A percentile compares a stretch with the other conserved stretches of the same genome.
Conservation (phyloP, 1,139 yeast species). For the Blastobotrys serpentis region DNA sequence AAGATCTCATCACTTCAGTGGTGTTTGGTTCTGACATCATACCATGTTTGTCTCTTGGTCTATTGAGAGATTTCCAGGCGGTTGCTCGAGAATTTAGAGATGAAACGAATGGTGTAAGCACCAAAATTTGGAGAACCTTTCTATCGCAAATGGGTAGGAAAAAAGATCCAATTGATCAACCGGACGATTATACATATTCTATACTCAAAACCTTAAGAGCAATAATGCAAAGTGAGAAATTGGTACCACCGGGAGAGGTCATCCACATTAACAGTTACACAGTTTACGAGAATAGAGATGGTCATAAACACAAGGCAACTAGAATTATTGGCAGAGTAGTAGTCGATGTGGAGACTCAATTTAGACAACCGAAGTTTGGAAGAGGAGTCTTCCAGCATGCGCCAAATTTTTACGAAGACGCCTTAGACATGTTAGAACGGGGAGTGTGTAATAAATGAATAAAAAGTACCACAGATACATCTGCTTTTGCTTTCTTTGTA, state of each 20-base stretch:
- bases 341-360: slow-evolving; percentile 36
- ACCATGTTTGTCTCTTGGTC: slow-evolving; percentile 39
- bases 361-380: slow-evolving; percentile 39
- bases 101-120: slow-evolving; percentile 33
- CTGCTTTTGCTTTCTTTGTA: too few species aligned
- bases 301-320: slow-evolving; percentile 34
- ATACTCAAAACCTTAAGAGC: slow-evolving; percentile 33
- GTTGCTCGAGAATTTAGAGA: slow-evolving; percentile 34
- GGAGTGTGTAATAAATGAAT: not conserved
- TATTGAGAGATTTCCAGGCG: slow-evolving; percentile 37
- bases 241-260: slow-evolving; percentile 39
- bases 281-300: slow-evolving; percentile 34
- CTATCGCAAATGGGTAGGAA: slow-evolving; percentile 34
- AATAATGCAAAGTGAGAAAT: slow-evolving; percentile 37
- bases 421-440: slow-evolving; percentile 31
- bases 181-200: slow-evolving; percentile 35
- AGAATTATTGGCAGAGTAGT: slow-evolving; percentile 34
- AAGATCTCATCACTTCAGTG: slow-evolving; percentile 35
- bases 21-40: slow-evolving; percentile 39
- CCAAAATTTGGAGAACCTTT: slow-evolving; percentile 32
- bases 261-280: slow-evolving; percentile 35
- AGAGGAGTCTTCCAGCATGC: slow-evolving; percentile 39
- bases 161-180: slow-evolving; percentile 30
- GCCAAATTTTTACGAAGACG: slow-evolving; percentile 39
- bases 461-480: not conserved